These are phyloP conservation scores for Penicillium hordei DNA, from an alignment of 2,329 filamentous ascomycete species.

Conservation along the genomic window DNA sequence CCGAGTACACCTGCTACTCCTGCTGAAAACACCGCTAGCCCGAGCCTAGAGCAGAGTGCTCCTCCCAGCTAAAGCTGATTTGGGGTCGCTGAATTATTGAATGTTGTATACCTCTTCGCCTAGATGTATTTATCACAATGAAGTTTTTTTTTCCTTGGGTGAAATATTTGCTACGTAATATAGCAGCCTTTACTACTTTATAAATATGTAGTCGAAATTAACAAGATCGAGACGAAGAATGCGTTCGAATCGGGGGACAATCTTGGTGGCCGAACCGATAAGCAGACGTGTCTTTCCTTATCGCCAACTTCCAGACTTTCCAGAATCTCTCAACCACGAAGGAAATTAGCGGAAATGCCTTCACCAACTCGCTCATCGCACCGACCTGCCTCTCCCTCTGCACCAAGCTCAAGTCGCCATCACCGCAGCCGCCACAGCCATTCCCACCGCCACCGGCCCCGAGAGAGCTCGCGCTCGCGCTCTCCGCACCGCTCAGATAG, in stretches of 20 bases:
- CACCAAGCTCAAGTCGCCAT: slow-evolving; percentile 13
- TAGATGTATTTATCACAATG: slow-evolving; percentile 27
- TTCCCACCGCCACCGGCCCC: slow-evolving; percentile 24
- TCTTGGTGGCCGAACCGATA: neutral
- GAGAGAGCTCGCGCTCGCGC: slow-evolving; percentile 35
- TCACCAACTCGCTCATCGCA: slow-evolving; percentile 14
- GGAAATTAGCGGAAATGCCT: slow-evolving; percentile 14
- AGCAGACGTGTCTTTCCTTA: slow-evolving; percentile 2
- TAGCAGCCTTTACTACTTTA: neutral
- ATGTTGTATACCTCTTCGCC: slow-evolving; percentile 25
- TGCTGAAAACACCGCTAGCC: slow-evolving; percentile 21
- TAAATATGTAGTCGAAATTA: neutral
- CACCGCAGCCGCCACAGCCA: slow-evolving; percentile 21
- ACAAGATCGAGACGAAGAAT: neutral
- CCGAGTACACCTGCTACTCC: slow-evolving; percentile 25
- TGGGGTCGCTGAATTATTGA: slow-evolving; percentile 8
- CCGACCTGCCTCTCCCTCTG: slow-evolving; percentile 5
- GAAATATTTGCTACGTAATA: too few species aligned
- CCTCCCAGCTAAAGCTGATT: slow-evolving; percentile 28
- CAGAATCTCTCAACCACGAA: neutral
- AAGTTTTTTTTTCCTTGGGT: neutral
- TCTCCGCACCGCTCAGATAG: slow-evolving; percentile 37
- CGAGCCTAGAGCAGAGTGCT: slow-evolving; percentile 30
- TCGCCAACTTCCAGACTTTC: slow-evolving; percentile 1
- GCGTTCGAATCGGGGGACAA: neutral